Percentiles rank a stretch among this genome's conserved stretches.
phyloP scores from a whole-genome alignment of 352 stramenopile genomes.

The Thraustotheca clavata region DNA sequence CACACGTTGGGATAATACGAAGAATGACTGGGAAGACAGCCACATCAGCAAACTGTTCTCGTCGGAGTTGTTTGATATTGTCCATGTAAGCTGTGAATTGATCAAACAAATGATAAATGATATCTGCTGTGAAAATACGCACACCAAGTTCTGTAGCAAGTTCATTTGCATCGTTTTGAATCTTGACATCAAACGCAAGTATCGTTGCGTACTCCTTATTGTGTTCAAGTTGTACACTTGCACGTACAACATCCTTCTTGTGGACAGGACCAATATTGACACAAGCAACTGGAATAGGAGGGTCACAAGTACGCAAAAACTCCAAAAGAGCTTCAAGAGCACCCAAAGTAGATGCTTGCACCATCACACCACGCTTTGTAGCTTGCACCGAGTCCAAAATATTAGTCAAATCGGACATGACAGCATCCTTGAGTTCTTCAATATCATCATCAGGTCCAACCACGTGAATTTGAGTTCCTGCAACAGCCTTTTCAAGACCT shows the following conservation, averaged over 20 bases:
- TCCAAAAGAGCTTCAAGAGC: constrained; percentile 97
- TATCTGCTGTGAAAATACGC: constrained; percentile 99
- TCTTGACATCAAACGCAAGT: constrained; percentile 97
- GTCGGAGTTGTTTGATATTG: constrained; percentile 86
- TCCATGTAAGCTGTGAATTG: constrained; percentile 98
- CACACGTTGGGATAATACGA: constrained; percentile 96
- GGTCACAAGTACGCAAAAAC: constrained; percentile 93
- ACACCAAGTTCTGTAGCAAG: constrained; percentile 90
- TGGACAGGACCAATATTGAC: constrained; percentile 98
- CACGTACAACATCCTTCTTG: constrained; percentile 98
- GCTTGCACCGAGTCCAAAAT: constrained; percentile 95
- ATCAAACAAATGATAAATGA: constrained; percentile 99
- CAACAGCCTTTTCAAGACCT: constrained; percentile 97
- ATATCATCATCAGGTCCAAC: constrained; percentile 95
- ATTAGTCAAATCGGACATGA: constrained; percentile 94
- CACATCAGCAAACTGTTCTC: constrained; percentile 88
- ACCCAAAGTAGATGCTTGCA: constrained; percentile 98
- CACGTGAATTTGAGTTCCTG: constrained; percentile 96
- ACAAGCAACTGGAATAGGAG: constrained; percentile 89
- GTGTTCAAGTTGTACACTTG: constrained; percentile 98
- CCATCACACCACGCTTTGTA: constrained; percentile 95
- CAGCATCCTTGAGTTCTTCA: constrained; percentile 95
- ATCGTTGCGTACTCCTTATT: constrained; percentile 96
- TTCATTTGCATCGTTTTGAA: constrained; percentile 91
- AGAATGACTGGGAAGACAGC: constrained; percentile 93